A percentile compares a stretch with the other conserved stretches of the same genome.
phyloP scores from a whole-genome alignment of 2,329 filamentous ascomycete species.

The Colletotrichum neosansevieriae region DNA sequence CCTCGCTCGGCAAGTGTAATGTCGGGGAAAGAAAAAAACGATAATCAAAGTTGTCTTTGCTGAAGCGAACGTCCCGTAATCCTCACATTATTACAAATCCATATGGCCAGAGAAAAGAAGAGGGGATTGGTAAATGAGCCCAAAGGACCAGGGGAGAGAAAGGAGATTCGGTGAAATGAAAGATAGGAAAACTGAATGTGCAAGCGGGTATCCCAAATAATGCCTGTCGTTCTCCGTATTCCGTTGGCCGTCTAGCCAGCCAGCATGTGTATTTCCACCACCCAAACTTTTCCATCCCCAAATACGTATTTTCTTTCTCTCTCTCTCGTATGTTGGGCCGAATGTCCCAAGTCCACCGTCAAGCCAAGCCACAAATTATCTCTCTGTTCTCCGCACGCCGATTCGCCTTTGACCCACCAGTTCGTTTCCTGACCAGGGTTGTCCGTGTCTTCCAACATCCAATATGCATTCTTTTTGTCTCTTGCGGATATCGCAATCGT shows the following conservation, averaged over 20 bases:
- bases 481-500: constrained; percentile 19
- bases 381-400: constrained; percentile 26
- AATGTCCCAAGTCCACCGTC: not conserved
- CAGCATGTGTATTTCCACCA: not conserved
- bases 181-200: constrained; percentile 39
- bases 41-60: constrained; percentile 24
- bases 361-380: constrained; percentile 24
- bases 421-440: not conserved
- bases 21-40: not conserved
- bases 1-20: not conserved
- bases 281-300: constrained; percentile 37
- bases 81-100: constrained; percentile 34
- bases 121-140: constrained; percentile 6
- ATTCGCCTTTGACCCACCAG: constrained; percentile 26
- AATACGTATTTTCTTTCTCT: constrained; percentile 10
- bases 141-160: constrained; percentile 4
- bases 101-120: constrained; percentile 33
- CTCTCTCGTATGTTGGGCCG: constrained; percentile 1
- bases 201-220: constrained; percentile 39
- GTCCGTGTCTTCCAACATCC: constrained; percentile 7
- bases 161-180: not conserved
- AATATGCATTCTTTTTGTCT: constrained; percentile 6
- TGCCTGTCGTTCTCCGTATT: constrained; percentile 31
- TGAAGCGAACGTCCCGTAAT: constrained; percentile 38
- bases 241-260: constrained; percentile 10